These are phyloP conservation scores for Leccinum ochraceum DNA, from an alignment of 768 basidiomycete species.

Conservation along the genomic window DNA sequence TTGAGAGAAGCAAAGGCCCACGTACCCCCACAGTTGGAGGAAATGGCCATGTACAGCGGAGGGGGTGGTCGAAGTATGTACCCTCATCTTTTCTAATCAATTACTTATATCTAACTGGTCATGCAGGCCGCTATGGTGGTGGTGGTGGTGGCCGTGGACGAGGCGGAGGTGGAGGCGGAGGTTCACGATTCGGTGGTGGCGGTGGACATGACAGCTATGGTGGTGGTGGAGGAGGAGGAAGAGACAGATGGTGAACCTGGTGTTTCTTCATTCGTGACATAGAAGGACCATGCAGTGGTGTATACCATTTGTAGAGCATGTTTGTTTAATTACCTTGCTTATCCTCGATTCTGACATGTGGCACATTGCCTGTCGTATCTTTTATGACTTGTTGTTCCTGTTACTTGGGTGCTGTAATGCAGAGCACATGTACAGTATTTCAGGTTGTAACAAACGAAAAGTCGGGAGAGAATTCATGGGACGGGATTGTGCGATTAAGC, in stretches of 20 bases:
- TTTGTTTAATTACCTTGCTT: not conserved
- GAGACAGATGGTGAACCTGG: constrained; percentile 26
- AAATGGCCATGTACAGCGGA: constrained; percentile 88
- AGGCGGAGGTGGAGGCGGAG: constrained; percentile 25
- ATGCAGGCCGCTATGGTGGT: constrained; percentile 58
- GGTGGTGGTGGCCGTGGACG: constrained; percentile 27
- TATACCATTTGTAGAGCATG: constrained; percentile 28
- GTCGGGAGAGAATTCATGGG: too few species aligned
- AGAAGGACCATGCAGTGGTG: constrained; percentile 23
- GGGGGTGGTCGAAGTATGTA: constrained; percentile 71
- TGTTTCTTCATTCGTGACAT: constrained; percentile 12
- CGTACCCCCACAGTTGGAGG: constrained; percentile 87
- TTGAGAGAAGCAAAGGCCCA: constrained; percentile 83
- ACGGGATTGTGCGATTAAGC: too few species aligned
- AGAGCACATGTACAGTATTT: too few species aligned
- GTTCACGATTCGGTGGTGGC: constrained; percentile 24
- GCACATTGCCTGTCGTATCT: not conserved
- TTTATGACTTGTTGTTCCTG: not conserved
- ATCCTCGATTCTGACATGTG: not conserved
- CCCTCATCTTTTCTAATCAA: not conserved
- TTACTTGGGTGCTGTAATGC: not conserved
- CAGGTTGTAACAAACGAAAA: too few species aligned
- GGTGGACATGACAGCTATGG: constrained; percentile 26
- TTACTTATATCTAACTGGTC: not conserved
- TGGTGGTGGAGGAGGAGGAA: constrained; percentile 17